phyloP scores from a whole-genome alignment of 257 asterid genomes.

The Nemophila menziesii region DNA sequence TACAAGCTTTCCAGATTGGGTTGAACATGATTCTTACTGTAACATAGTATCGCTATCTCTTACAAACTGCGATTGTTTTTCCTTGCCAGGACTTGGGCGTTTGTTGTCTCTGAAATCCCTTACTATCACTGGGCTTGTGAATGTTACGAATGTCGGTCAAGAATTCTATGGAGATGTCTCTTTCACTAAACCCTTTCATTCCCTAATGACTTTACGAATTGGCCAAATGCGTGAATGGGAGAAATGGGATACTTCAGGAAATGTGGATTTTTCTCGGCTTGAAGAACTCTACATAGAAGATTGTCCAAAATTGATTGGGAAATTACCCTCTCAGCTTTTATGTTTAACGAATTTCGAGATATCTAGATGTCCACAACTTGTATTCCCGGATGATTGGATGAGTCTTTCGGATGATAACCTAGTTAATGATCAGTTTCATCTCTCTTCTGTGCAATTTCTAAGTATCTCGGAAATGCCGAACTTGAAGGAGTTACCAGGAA shows the following conservation, averaged over 20 bases:
- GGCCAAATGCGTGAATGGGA: too few relatives aligned
- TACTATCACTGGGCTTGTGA: too few relatives aligned
- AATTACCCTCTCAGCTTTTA: conserved; percentile 22
- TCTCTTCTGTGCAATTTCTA: too few relatives aligned
- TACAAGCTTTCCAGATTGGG: conserved; percentile 29
- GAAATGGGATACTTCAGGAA: conserved; percentile 19
- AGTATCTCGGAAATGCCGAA: too few relatives aligned
- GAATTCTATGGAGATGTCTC: too few relatives aligned
- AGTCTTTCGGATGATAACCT: too few relatives aligned
- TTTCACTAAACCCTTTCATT: too few relatives aligned
- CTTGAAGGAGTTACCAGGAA: too few relatives aligned
- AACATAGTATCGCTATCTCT: conserved; percentile 23
- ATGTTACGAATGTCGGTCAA: conserved; percentile 18
- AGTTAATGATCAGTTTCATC: too few relatives aligned
- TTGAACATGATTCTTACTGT: conserved; percentile 8
- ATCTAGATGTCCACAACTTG: conserved; percentile 21
- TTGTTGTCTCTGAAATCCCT: too few relatives aligned
- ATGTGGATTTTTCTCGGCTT: conserved; percentile 19
- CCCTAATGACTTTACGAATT: too few relatives aligned
- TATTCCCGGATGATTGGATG: conserved; percentile 21
- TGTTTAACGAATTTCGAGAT: conserved; percentile 27
- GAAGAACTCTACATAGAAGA: conserved; percentile 5
- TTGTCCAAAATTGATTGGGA: conserved; percentile 33
- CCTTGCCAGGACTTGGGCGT: conserved; percentile 26
- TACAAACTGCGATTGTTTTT: conserved; percentile 25